Percentiles rank a stretch among this genome's conserved stretches.
Conservation (phyloP, 805 yeast species). For the Alloascoidea africana region DNA sequence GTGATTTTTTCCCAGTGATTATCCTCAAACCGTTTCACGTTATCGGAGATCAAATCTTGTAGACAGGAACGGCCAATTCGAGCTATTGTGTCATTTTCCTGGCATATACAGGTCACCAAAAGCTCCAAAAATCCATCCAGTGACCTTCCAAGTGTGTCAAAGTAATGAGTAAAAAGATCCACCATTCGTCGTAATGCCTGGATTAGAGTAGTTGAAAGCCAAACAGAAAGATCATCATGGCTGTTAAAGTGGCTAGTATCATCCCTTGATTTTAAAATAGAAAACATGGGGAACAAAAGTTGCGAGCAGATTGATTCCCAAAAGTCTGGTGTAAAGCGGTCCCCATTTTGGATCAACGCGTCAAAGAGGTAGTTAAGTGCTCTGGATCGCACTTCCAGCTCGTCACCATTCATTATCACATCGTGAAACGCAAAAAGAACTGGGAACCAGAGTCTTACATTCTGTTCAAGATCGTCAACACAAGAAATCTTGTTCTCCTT, state of each 20-base stretch:
- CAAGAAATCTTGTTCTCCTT: no score
- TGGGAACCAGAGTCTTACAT: slow-evolving; percentile 60
- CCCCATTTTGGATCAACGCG: slow-evolving; percentile 64
- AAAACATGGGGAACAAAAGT: slow-evolving; percentile 81
- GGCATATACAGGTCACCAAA: slow-evolving; percentile 80
- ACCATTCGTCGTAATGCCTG: slow-evolving; percentile 88
- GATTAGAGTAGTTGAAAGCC: slow-evolving; percentile 92
- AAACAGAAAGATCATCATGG: slow-evolving; percentile 81
- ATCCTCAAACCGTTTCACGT: slow-evolving; percentile 43
- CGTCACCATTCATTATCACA: slow-evolving; percentile 85
- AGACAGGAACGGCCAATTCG: slow-evolving; percentile 87
- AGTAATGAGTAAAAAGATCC: slow-evolving; percentile 69
- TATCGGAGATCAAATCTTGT: slow-evolving; percentile 61
- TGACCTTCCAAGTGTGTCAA: slow-evolving; percentile 57
- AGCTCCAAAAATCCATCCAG: slow-evolving; percentile 68
- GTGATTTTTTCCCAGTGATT: slow-evolving; percentile 67
- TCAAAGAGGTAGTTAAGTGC: slow-evolving; percentile 79
- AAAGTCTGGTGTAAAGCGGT: slow-evolving; percentile 51
- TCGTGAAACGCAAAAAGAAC: slow-evolving; percentile 74
- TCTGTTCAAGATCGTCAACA: slow-evolving; percentile 12
- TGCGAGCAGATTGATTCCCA: slow-evolving; percentile 76
- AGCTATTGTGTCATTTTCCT: slow-evolving; percentile 93
- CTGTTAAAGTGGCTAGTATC: slow-evolving; percentile 48
- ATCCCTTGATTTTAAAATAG: slow-evolving; percentile 51
- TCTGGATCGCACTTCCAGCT: slow-evolving; percentile 82